Evolutionary conservation across 352 stramenopile species (phyloP).

Genomic region (Pythium sp.): DNA sequence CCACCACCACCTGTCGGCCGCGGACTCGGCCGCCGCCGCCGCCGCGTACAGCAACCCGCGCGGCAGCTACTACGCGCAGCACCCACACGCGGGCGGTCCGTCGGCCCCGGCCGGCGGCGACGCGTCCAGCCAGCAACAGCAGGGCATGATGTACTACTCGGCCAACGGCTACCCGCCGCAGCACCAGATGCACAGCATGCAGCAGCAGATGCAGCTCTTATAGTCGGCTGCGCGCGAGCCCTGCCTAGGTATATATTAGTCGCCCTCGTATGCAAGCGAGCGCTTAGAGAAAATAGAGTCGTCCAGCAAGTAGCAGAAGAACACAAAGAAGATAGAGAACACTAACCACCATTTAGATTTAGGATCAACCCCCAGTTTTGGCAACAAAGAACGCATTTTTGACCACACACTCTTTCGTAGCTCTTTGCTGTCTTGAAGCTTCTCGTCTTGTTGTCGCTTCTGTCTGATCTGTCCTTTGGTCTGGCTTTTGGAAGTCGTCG

Average conservation of each 20-base stretch:
- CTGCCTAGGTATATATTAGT: slow-evolving; percentile 27
- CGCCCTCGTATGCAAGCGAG: background rate
- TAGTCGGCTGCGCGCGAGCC: slow-evolving; percentile 22
- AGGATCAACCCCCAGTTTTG: slow-evolving; percentile 4
- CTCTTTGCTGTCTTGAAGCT: background rate
- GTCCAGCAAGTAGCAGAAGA: background rate
- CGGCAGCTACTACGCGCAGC: slow-evolving; percentile 55
- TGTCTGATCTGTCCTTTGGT: too few species aligned
- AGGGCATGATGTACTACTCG: slow-evolving; percentile 74
- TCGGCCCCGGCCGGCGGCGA: slow-evolving; percentile 23
- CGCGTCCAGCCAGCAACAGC: slow-evolving; percentile 24
- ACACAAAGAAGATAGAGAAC: slow-evolving; percentile 6
- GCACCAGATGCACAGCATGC: slow-evolving; percentile 77
- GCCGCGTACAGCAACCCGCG: slow-evolving; percentile 51
- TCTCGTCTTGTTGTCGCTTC: too few species aligned
- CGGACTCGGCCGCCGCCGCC: slow-evolving; percentile 51
- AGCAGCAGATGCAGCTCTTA: slow-evolving; percentile 75
- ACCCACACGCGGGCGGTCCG: slow-evolving; percentile 25
- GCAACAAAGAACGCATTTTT: slow-evolving; percentile 5
- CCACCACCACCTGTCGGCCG: slow-evolving; percentile 58
- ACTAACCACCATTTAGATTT: background rate
- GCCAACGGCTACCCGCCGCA: slow-evolving; percentile 43
- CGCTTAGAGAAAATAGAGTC: slow-evolving; percentile 17
- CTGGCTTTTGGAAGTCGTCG: too few species aligned
- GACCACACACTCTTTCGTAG: background rate